Evolutionary conservation across 768 basidiomycete genomes (phyloP).

Genomic region (Fibroporia radiculosa): DNA sequence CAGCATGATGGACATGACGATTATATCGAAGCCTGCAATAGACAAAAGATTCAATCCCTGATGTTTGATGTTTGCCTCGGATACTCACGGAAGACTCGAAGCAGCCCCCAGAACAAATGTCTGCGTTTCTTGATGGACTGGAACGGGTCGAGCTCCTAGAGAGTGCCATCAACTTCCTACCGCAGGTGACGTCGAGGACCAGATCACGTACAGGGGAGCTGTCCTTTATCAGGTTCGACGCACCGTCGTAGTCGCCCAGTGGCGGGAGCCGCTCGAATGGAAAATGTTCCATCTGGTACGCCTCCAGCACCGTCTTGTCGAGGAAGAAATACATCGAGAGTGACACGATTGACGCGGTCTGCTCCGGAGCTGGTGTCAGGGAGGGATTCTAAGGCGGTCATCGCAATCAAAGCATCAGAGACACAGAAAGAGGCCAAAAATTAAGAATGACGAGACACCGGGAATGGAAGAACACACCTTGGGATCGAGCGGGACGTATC

Average conservation of each 20-base stretch:
- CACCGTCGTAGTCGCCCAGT: conserved; percentile 38
- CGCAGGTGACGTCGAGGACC: too few relatives aligned
- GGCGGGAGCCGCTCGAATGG: conserved; percentile 35
- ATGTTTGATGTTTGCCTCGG: background rate
- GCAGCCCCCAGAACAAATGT: conserved; percentile 25
- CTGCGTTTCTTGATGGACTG: conserved; percentile 18
- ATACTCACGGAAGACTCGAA: conserved; percentile 11
- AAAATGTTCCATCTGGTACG: conserved; percentile 36
- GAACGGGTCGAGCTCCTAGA: conserved; percentile 28
- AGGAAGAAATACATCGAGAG: conserved; percentile 42
- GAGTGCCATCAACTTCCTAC: too few relatives aligned
- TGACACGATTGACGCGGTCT: conserved; percentile 23
- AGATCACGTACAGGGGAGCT: conserved; percentile 30
- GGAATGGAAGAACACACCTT: conserved; percentile 26
- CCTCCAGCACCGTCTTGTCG: conserved; percentile 39
- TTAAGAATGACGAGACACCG: background rate
- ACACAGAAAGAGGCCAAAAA: conserved; percentile 2
- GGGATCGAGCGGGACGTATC: conserved; percentile 52
- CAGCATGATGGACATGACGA: background rate
- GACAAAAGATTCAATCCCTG: background rate
- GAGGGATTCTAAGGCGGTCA: conserved; percentile 10
- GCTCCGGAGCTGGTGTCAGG: conserved; percentile 18
- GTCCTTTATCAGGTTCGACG: conserved; percentile 25
- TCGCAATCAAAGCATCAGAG: background rate
- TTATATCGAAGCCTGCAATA: background rate